Percentiles rank a stretch among this genome's conserved stretches.
Conservation (phyloP, 2,329 filamentous ascomycete genomes). For the Fusarium longipes region DNA sequence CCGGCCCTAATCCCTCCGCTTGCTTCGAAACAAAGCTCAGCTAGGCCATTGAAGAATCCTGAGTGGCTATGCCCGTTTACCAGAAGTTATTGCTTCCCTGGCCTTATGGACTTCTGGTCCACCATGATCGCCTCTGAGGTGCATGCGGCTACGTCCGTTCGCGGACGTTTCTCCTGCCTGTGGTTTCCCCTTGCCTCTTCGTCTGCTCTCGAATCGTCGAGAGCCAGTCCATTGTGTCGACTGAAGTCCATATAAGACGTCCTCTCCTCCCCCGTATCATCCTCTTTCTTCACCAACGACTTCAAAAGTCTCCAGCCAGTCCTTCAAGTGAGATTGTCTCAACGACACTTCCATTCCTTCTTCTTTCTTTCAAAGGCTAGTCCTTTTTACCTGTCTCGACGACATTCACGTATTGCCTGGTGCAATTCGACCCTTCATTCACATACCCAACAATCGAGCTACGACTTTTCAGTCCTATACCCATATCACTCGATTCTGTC, state of each 20-base stretch:
- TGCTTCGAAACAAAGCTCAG: constrained; percentile 54
- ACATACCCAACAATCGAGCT: constrained; percentile 32
- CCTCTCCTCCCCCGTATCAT: constrained; percentile 21
- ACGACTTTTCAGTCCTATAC: constrained; percentile 38
- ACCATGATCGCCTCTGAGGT: constrained; percentile 32
- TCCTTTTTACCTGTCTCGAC: constrained; percentile 42
- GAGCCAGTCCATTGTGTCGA: constrained; percentile 35
- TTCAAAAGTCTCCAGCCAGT: constrained; percentile 45
- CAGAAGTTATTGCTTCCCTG: constrained; percentile 48
- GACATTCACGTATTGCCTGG: constrained; percentile 44
- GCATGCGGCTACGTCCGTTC: constrained; percentile 37
- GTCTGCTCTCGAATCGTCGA: constrained; percentile 23
- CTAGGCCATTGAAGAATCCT: constrained; percentile 31
- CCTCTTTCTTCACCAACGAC: constrained; percentile 39
- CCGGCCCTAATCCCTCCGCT: constrained; percentile 50
- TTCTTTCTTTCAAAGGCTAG: constrained; percentile 45
- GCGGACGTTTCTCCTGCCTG: constrained; percentile 28
- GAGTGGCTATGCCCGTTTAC: constrained; percentile 39
- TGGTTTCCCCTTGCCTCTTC: constrained; percentile 19
- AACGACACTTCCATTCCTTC: constrained; percentile 47
- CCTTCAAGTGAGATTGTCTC: constrained; percentile 47
- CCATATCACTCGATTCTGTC: constrained; percentile 43
- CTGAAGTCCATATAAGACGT: constrained; percentile 43
- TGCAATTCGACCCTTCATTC: constrained; percentile 44
- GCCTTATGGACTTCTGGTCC: constrained; percentile 35